Conservation (phyloP, 2,329 filamentous ascomycete species). For the Fusarium sp. region DNA sequence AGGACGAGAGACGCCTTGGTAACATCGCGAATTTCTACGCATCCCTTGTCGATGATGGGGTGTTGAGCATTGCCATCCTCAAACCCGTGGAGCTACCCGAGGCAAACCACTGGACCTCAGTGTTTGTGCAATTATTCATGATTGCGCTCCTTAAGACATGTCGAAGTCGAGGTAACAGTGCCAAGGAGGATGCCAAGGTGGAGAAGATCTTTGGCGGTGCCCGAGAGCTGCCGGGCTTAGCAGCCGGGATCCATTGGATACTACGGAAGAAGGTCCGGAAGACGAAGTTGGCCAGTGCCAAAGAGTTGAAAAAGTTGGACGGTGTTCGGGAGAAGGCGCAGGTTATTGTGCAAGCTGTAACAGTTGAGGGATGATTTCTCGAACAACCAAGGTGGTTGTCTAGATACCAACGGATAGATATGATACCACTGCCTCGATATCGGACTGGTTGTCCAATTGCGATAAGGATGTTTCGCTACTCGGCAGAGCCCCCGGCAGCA, state of each 20-base stretch:
- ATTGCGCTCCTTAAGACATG: constrained; percentile 79
- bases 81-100: constrained; percentile 83
- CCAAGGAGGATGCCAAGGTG: constrained; percentile 67
- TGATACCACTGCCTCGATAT: neutral
- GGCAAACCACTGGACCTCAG: constrained; percentile 78
- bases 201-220: constrained; percentile 74
- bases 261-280: constrained; percentile 78
- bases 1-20: constrained; percentile 61
- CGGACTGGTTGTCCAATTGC: neutral
- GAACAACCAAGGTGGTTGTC: neutral
- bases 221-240: constrained; percentile 73
- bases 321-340: constrained; percentile 49
- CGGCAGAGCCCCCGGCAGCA: constrained; percentile 11
- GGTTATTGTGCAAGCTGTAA: constrained; percentile 39
- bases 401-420: neutral
- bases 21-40: constrained; percentile 67
- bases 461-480: neutral
- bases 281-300: constrained; percentile 64
- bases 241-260: constrained; percentile 82
- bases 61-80: constrained; percentile 60
- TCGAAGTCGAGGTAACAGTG: constrained; percentile 52
- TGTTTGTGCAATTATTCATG: constrained; percentile 84
- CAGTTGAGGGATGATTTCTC: constrained; percentile 17
- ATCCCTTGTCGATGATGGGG: constrained; percentile 58
- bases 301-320: constrained; percentile 58